Base-by-base conservation (phyloP, 306 rosid species). In the Casuarina glauca region DNA sequence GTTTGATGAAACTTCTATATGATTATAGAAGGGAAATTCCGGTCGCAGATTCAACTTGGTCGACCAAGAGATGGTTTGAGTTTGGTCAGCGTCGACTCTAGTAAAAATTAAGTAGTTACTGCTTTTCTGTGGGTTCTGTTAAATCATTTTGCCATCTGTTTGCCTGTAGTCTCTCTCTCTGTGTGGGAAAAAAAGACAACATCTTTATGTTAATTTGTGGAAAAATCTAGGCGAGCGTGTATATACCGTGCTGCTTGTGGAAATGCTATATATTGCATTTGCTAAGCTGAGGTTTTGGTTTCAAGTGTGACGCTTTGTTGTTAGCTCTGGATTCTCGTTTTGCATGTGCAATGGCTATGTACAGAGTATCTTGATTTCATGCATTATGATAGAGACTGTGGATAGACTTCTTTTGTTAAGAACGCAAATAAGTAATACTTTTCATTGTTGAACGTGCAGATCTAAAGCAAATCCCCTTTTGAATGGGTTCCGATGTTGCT, bases 401-500 rank as follows among this genome's bases (percentile, higher is more conserved):
- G 48, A 38, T 62, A 75, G 60, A 61, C 48, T 76, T 48, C 32
- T 49, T 76, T 32, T 66, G 71, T 54, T 52, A 66, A 63, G 60
- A 74, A 70, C 72, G 64, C 36, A 73, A 54, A 36, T 76, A 55
- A 77, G 54, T 83, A 35, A 79, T 81, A 55, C 55, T 75, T 64
- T 66, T 72, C 75, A 74, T 60, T 79, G 73, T 79, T 61, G 77
- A 70, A 72, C 77, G 38, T 80, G 73, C 81, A 85, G 97, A 81
- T 77, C 42, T 45, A 70, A 77, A 68, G 50, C 38, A 41, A 26
- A 84, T 81, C 61, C 69, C 60, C 82, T 81, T 63, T 19, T 76
- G 73, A 86, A 93, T 93, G 98, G 91, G 97, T 81, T 83, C 92
- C 82, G 93, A 89, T 88, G 77, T 54, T 38, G 74, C 77, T 78